phyloP scores from a whole-genome alignment of 2,329 filamentous ascomycete genomes.

The Claviceps quebecensis region DNA sequence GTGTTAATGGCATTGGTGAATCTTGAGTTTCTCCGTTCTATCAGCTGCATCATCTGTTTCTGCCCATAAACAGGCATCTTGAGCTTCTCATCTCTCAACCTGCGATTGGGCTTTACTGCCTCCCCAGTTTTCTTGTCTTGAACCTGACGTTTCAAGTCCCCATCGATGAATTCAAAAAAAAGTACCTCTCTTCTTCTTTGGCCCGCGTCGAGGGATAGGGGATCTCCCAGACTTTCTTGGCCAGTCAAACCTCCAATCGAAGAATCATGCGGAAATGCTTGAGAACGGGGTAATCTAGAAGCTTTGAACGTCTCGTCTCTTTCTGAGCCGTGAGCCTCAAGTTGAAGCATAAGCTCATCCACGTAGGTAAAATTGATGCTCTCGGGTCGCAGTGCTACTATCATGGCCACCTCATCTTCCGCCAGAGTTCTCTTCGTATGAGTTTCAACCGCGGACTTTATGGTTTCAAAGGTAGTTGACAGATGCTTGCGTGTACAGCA shows the following conservation, averaged over 20 bases:
- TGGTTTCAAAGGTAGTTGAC: conserved; percentile 79
- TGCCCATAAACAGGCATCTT: conserved; percentile 90
- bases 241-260: conserved; percentile 44
- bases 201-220: conserved; percentile 4
- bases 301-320: conserved; percentile 48
- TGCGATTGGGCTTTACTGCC: conserved; percentile 51
- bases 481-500: conserved; percentile 87
- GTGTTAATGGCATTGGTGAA: conserved; percentile 63
- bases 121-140: conserved; percentile 59
- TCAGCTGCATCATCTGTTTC: conserved; percentile 77
- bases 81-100: conserved; percentile 61
- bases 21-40: conserved; percentile 78
- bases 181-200: conserved; percentile 50
- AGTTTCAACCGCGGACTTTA: conserved; percentile 69
- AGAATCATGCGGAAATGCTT: conserved; percentile 36
- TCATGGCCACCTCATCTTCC: conserved; percentile 67
- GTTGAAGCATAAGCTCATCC: conserved; percentile 68
- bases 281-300: conserved; percentile 30
- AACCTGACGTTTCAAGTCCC: conserved; percentile 73
- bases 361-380: conserved; percentile 77
- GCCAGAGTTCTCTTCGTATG: conserved; percentile 60
- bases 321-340: conserved; percentile 59
- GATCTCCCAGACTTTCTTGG: conserved; percentile 25
- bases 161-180: conserved; percentile 86
- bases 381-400: conserved; percentile 63